Percentiles rank a stretch among this genome's conserved stretches.
Evolutionary conservation across 441 rosid genomes (phyloP).

Genomic region (Kokia cookei): DNA sequence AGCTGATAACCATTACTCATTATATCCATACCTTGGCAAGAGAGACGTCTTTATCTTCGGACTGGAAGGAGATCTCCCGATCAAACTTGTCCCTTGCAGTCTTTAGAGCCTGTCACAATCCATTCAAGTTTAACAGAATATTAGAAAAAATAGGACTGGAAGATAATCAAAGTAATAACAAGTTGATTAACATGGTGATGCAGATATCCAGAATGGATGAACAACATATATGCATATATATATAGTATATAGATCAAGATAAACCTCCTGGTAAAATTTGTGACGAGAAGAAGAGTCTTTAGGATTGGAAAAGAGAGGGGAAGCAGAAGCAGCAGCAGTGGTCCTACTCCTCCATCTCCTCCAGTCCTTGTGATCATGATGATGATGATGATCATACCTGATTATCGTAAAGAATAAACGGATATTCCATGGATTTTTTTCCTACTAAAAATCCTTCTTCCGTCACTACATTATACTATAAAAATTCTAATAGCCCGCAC

Average conservation of each 20-base stretch:
- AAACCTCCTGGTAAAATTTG: slow-evolving; percentile 71
- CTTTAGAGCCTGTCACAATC: slow-evolving; percentile 39
- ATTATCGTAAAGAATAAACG: slow-evolving; percentile 63
- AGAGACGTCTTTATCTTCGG: slow-evolving; percentile 71
- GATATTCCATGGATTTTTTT: slow-evolving; percentile 30
- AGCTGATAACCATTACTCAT: slow-evolving; percentile 3
- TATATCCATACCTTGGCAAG: slow-evolving; percentile 59
- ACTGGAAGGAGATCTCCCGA: slow-evolving; percentile 57
- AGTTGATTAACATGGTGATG: neutral
- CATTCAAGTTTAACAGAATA: neutral
- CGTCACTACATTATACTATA: slow-evolving; percentile 19
- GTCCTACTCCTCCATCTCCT: slow-evolving; percentile 38
- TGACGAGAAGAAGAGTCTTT: slow-evolving; percentile 46
- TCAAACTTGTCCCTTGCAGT: slow-evolving; percentile 61
- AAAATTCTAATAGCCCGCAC: neutral
- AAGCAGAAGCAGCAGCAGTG: slow-evolving; percentile 44
- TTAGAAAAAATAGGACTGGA: slow-evolving; percentile 4
- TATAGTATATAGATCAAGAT: slow-evolving; percentile 35
- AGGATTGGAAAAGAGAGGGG: slow-evolving; percentile 49
- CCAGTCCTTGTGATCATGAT: slow-evolving; percentile 34
- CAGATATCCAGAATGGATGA: slow-evolving; percentile 9
- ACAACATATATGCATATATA: slow-evolving; percentile 6
- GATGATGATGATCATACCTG: slow-evolving; percentile 74
- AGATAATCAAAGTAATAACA: neutral
- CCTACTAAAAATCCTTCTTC: slow-evolving; percentile 31